Evolutionary conservation across 139 green algal genomes (phyloP).

Genomic region (Limnomonas spitsbergensis): DNA sequence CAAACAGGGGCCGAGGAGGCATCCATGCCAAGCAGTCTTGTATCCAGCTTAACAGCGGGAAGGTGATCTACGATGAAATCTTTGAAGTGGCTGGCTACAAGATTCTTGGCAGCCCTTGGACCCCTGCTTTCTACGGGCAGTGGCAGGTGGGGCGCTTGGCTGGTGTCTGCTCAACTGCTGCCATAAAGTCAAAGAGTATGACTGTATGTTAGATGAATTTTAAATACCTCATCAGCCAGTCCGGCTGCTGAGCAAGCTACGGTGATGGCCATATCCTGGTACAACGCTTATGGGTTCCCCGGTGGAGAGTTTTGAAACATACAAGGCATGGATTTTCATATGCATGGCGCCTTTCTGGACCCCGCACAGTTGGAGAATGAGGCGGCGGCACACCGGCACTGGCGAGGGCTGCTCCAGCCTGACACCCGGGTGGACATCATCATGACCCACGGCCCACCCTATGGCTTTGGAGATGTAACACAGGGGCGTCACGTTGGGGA

Average conservation of each 20-base stretch:
- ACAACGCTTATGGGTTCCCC: too few relatives aligned
- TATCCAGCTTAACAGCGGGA: background rate
- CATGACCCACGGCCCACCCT: slow-evolving; percentile 30
- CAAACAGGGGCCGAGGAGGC: too few relatives aligned
- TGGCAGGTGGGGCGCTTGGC: slow-evolving; percentile 12
- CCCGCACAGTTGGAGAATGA: slow-evolving; percentile 13
- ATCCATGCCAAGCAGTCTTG: background rate
- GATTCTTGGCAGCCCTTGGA: slow-evolving; percentile 29
- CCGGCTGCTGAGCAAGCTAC: background rate
- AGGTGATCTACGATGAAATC: slow-evolving; percentile 11
- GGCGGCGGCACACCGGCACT: slow-evolving; percentile 6
- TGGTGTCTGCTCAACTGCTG: too few relatives aligned
- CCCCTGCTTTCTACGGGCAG: slow-evolving; percentile 18
- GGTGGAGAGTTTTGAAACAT: too few relatives aligned
- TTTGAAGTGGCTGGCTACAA: slow-evolving; percentile 24
- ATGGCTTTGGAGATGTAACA: slow-evolving; percentile 23
- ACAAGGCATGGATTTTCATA: too few relatives aligned
- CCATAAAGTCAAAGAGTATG: too few relatives aligned
- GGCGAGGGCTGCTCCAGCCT: slow-evolving; percentile 10
- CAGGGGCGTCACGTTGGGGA: slow-evolving; percentile 17
- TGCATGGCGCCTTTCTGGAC: too few relatives aligned
- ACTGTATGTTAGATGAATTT: too few relatives aligned
- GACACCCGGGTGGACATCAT: slow-evolving; percentile 29
- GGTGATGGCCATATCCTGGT: background rate
- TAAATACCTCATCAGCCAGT: background rate